Percentiles rank a stretch among this genome's conserved stretches.
Conservation (phyloP, 2,329 filamentous ascomycete species). For the Ramularia collo-cygni region DNA sequence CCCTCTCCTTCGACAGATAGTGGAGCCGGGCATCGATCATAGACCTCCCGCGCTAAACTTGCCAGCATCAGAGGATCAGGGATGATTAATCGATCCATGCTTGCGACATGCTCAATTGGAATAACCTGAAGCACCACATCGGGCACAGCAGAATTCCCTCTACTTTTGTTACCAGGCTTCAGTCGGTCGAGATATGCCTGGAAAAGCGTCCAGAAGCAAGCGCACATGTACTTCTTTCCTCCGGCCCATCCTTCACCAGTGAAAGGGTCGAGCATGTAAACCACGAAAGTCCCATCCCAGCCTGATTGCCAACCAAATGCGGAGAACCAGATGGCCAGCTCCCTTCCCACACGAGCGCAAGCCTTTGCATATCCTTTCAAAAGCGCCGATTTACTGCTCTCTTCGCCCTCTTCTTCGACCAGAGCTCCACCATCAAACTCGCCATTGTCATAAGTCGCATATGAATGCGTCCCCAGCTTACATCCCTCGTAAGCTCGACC, state of each 20-base stretch:
- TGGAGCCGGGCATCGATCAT: slow-evolving; percentile 60
- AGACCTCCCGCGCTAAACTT: slow-evolving; percentile 59
- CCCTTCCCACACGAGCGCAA: slow-evolving; percentile 23
- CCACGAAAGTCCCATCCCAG: slow-evolving; percentile 52
- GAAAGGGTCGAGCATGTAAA: slow-evolving; percentile 70
- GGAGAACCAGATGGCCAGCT: slow-evolving; percentile 12
- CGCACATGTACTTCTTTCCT: slow-evolving; percentile 57
- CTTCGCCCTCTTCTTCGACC: slow-evolving; percentile 16
- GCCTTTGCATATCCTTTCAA: slow-evolving; percentile 18
- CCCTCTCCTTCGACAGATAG: slow-evolving; percentile 24
- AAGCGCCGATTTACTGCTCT: slow-evolving; percentile 13
- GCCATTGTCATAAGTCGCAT: slow-evolving; percentile 35
- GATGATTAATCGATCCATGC: slow-evolving; percentile 55
- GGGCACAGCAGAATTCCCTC: slow-evolving; percentile 28
- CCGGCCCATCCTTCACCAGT: slow-evolving; percentile 11
- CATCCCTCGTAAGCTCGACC: slow-evolving; percentile 66
- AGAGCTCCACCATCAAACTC: slow-evolving; percentile 35
- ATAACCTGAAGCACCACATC: slow-evolving; percentile 75
- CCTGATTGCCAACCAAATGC: slow-evolving; percentile 15
- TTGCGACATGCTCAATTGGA: slow-evolving; percentile 61
- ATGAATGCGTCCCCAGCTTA: slow-evolving; percentile 55
- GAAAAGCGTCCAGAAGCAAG: slow-evolving; percentile 66
- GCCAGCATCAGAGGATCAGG: slow-evolving; percentile 53
- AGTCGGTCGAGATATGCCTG: slow-evolving; percentile 50
- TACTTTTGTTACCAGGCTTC: slow-evolving; percentile 59